Base-by-base conservation (phyloP, 257 asterid species). In the Ophiorrhiza pumila region DNA sequence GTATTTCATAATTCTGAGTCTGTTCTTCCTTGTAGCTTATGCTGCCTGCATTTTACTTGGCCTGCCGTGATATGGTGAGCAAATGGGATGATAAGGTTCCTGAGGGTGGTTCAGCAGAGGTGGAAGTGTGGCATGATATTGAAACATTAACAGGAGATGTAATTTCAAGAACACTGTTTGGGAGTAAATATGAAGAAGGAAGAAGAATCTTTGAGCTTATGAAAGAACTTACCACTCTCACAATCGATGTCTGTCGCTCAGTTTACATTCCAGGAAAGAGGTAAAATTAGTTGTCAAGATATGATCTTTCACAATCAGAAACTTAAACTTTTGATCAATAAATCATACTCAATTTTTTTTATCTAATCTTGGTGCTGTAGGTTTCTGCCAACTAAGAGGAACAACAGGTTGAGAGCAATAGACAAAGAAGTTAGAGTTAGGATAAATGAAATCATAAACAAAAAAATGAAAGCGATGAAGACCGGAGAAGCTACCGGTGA, bases 191-290 rank as follows among this genome's bases (percentile, higher is more conserved):
- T 42, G 83, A 42, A 47, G 79, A 83, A 69, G 94, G 90, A 73
- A 80, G 50, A 29, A 76, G 22, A 46, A 75, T 88, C 37, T 81
- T 84, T 50, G 81, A 71, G 66, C 87, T 88, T 18, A 91, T 81
- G 55, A 85, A 66, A 34, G 91, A 88, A 76, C 87, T 83, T 57
- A 82, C 90, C 0, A 78, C 84, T 69, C 95, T 86, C 56, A 83
- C 86, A 3, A 85, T 85, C 7, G 85, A 85, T 49, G 83, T 81
- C 58, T 52, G 85, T 62, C 85, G 83, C 31, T 80, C 84, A 0
- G 86, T 86, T 57, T 85, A 83, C 35, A 58, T 87, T 47, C 95
- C 95, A 1, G 95, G 91, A 22, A 77, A 77, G 82, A 85, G 90
- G 91, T 87, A 68, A 68, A 27, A 55, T n/a, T 23, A 20, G 20